These are phyloP conservation scores for Nymphaea colorata DNA, from an alignment of 164 flowering plant species.

Conservation along the genomic window DNA sequence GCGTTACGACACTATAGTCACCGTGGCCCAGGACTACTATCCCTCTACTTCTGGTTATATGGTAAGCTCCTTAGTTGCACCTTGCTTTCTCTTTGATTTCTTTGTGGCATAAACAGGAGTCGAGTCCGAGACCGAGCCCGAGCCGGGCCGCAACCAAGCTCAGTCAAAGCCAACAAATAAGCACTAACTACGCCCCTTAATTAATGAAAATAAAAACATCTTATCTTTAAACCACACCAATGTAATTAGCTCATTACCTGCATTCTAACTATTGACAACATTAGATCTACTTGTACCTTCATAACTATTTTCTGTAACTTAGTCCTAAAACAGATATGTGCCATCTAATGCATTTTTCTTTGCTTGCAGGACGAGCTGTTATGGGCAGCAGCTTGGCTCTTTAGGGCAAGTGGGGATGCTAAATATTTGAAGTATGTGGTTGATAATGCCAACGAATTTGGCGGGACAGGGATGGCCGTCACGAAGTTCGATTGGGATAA, in stretches of 20 bases:
- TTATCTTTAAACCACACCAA: neutral
- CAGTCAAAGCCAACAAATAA: no score
- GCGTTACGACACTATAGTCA: constrained; percentile 49
- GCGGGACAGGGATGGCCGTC: constrained; percentile 82
- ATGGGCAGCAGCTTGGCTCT: constrained; percentile 92
- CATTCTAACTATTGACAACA: neutral
- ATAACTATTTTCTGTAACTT: neutral
- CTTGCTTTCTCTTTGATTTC: neutral
- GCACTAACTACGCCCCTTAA: neutral
- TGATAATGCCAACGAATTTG: constrained; percentile 51
- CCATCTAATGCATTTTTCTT: neutral
- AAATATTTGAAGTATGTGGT: constrained; percentile 58
- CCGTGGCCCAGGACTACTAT: constrained; percentile 38
- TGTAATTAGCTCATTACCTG: neutral
- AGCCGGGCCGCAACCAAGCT: no score
- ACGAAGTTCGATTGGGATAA: constrained; percentile 87
- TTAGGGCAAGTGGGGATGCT: constrained; percentile 52
- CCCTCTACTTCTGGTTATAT: constrained; percentile 59
- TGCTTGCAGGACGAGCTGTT: constrained; percentile 64
- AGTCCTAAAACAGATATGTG: neutral
- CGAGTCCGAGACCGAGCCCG: no score
- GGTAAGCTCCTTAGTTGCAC: constrained; percentile 21
- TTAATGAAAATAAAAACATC: neutral
- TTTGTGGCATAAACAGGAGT: neutral
- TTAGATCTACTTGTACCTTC: neutral